Percentiles rank a stretch among this genome's conserved stretches.
These are phyloP conservation scores for Penicillium sp. DNA, from an alignment of 2,329 filamentous ascomycete genomes.

Conservation along the genomic window DNA sequence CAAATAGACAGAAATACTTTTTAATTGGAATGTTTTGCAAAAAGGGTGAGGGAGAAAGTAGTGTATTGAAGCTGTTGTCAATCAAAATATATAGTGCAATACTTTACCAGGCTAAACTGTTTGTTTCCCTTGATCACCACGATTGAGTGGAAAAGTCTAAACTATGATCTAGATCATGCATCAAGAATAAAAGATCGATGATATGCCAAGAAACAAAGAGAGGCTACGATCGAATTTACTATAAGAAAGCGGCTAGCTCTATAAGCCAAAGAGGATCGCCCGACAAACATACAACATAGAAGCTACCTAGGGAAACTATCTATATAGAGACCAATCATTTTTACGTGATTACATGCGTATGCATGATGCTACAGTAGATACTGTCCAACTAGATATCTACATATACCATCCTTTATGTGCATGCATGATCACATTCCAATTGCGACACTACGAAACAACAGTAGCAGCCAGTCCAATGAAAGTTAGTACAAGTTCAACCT, in stretches of 20 bases:
- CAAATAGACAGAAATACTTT: background rate
- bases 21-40: background rate
- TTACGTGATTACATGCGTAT: background rate
- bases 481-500: background rate
- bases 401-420: background rate
- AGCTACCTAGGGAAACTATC: background rate
- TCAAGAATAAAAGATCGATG: background rate
- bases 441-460: background rate
- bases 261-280: background rate
- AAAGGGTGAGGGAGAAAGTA: background rate
- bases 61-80: no score
- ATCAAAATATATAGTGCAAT: background rate
- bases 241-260: background rate
- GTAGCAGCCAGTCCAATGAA: background rate
- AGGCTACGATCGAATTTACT: background rate
- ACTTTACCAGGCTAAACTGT: background rate
- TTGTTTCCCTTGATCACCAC: background rate
- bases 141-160: no score
- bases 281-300: no score
- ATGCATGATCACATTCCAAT: background rate
- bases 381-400: background rate
- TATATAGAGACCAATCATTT: no score
- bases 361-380: background rate
- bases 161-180: background rate
- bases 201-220: background rate